Conservation (phyloP, 73 alveolate species). For the Tetrahymena elliotti region DNA sequence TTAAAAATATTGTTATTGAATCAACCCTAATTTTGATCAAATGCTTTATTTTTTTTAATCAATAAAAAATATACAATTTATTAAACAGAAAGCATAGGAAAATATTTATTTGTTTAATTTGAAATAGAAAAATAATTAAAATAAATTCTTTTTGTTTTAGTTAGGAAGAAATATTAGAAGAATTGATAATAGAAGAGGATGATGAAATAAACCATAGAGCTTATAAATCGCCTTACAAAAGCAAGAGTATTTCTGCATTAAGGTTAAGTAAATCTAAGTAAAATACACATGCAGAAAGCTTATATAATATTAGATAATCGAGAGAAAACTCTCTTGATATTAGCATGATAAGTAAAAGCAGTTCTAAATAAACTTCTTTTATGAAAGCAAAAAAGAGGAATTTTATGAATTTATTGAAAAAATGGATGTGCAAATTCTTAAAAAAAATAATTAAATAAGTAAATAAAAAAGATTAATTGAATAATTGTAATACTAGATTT, state of each 20-base stretch:
- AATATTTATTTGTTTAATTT: too few species aligned
- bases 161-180: background rate
- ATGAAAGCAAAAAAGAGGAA: background rate
- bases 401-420: background rate
- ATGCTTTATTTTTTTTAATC: too few species aligned
- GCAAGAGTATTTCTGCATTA: background rate
- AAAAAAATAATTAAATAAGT: background rate
- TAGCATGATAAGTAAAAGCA: background rate
- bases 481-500: background rate
- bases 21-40: too few species aligned
- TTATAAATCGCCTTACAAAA: background rate
- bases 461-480: background rate
- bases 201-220: background rate
- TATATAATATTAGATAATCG: background rate
- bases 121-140: too few species aligned
- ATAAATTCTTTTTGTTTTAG: background rate
- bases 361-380: background rate
- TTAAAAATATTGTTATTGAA: too few species aligned
- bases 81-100: too few species aligned
- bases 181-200: background rate
- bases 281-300: background rate
- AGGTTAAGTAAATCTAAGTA: background rate
- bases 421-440: background rate
- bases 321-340: background rate
- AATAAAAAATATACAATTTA: too few species aligned